Evolutionary conservation across 2,329 filamentous ascomycete species (phyloP), one percentile per base, ranked within the genome.

Genomic region (Chaetomium globosum): DNA sequence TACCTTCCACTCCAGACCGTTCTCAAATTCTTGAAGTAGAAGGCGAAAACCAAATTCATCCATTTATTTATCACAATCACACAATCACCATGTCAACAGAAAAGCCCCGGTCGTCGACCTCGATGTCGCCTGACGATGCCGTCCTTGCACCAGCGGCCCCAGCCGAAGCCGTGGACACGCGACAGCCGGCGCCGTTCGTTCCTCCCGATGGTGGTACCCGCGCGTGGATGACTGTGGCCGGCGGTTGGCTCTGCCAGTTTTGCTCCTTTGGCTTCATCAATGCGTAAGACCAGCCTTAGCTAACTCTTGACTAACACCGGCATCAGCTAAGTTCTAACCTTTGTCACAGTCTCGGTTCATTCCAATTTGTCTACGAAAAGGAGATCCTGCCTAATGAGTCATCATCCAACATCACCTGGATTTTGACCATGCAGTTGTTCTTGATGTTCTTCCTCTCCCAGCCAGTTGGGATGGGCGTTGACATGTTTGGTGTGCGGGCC

Each of bases 371-470:
- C 51, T 61, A 61, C 51, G 59, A 61, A 51, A 61, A 55, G 26
- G 59, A 61, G 16, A 61, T 61, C 28, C 51, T 61, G 16, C 51
- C 59, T 4, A 8, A 54, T 26, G 26, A 61, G n/a, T 55, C 59
- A 1, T 33, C 59, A 19, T 61, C 59, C 51, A 61, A 54, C 36
- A 61, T 61, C 51, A 48, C 59, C 2, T 61, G 59, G 59, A 55
- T 61, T 36, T 39, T 61, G 23, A 61, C 59, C 26, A 61, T 31
- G 3, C 33, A 61, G 59, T 39, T 61, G 23, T 61, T 61, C 51
- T 36, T 61, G 2, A 61, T 61, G 59, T 61, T 61, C 36, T 55
- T 61, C 39, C 59, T 61, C 51, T 61, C 59, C 7, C 59, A 61
- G 36, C 59, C 59, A 2, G 36, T 55, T 7, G 59, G 59, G 4